A percentile compares a stretch with the other conserved stretches of the same genome.
phyloP scores from a whole-genome alignment of 139 green algal species.

The Tetradesmus obliquus region DNA sequence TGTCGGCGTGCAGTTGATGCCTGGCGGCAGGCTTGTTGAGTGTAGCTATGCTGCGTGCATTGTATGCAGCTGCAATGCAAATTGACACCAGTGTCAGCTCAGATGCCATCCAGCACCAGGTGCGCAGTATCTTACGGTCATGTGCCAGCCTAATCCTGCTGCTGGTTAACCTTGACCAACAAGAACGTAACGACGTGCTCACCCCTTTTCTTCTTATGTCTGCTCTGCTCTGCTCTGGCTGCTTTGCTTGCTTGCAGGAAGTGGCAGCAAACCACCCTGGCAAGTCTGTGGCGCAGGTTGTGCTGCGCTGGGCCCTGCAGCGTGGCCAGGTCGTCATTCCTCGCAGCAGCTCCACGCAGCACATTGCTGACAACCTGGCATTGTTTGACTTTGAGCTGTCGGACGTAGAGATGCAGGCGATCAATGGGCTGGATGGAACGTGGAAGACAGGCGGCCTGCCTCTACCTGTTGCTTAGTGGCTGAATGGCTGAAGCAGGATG shows the following conservation, averaged over 20 bases:
- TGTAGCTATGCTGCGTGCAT: not conserved
- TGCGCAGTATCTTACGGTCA: too few species aligned
- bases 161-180: not conserved
- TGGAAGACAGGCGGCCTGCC: constrained; percentile 16
- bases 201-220: not conserved
- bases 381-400: constrained; percentile 68
- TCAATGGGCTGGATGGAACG: constrained; percentile 64
- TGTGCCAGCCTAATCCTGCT: not conserved
- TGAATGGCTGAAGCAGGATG: not conserved
- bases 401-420: constrained; percentile 58
- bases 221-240: not conserved
- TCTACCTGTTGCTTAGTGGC: constrained; percentile 7
- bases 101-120: not conserved
- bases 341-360: constrained; percentile 52
- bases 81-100: not conserved
- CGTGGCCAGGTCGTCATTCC: constrained; percentile 67
- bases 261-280: constrained; percentile 34
- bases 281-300: constrained; percentile 64
- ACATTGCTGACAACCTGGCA: constrained; percentile 64
- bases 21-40: not conserved
- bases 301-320: constrained; percentile 80
- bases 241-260: not conserved
- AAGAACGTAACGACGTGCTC: not conserved
- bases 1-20: not conserved
- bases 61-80: not conserved